phyloP scores from a whole-genome alignment of 192 early-diverging fungal genomes.

The Thoreauomyces humboldtii region DNA sequence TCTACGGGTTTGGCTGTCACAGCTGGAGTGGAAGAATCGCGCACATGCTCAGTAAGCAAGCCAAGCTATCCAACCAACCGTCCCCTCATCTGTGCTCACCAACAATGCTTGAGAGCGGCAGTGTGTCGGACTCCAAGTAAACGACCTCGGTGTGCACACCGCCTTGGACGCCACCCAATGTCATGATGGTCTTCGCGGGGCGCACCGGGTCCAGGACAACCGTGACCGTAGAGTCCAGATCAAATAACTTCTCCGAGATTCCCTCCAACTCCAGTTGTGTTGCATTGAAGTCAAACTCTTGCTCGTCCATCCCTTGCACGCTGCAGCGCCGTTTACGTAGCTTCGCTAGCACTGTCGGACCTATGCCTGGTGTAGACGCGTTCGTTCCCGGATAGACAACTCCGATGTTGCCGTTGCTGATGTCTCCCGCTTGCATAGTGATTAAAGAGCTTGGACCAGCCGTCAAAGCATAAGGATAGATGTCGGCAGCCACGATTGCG shows the following conservation, averaged over 20 bases:
- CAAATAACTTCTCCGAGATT: background rate
- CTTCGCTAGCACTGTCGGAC: background rate
- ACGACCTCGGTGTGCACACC: background rate
- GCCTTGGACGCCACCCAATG: background rate
- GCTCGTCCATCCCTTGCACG: background rate
- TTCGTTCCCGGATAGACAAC: too few relatives aligned
- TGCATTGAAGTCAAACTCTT: background rate
- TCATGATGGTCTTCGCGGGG: background rate
- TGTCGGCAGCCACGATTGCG: background rate
- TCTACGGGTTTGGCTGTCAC: conserved; percentile 1
- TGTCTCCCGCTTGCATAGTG: background rate
- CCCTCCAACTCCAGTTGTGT: conserved; percentile 2
- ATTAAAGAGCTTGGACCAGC: background rate
- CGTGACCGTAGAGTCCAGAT: conserved; percentile 6
- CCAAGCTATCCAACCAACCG: too few relatives aligned
- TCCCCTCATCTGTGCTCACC: background rate
- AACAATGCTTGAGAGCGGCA: background rate
- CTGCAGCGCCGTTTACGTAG: background rate
- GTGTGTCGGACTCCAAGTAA: conserved; percentile 2
- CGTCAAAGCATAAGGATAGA: conserved; percentile 3
- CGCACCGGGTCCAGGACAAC: background rate
- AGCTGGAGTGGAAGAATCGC: conserved; percentile 6
- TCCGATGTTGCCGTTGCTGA: conserved; percentile 1
- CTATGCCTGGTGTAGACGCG: background rate
- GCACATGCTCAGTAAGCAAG: too few relatives aligned